These are phyloP conservation scores for Termitomyces sp. DNA, from an alignment of 1,284 basidiomycete genomes.

Conservation along the genomic window DNA sequence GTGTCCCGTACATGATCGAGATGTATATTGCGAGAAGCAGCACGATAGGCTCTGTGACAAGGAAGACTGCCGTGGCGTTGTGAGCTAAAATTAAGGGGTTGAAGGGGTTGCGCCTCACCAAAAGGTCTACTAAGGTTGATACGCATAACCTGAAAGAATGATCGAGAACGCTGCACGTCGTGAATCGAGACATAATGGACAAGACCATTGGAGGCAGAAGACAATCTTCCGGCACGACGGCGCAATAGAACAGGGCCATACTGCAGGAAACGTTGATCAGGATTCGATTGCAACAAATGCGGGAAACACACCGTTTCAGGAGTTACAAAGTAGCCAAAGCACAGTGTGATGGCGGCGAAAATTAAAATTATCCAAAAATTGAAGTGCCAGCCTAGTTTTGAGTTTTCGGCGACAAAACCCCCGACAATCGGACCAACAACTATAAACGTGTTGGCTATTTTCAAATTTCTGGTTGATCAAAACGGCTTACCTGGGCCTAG, in stretches of 20 bases:
- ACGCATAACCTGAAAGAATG: conserved; percentile 35
- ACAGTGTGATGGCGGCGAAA: conserved; percentile 45
- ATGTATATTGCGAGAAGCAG: conserved; percentile 63
- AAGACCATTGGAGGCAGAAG: conserved; percentile 38
- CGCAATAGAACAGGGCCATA: conserved; percentile 68
- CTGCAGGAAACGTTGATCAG: conserved; percentile 25
- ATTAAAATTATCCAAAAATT: conserved; percentile 71
- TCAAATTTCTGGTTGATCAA: conserved; percentile 3
- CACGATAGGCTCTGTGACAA: conserved; percentile 67
- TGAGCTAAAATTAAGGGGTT: background rate
- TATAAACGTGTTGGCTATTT: conserved; percentile 16
- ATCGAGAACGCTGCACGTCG: conserved; percentile 45
- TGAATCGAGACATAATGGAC: conserved; percentile 49
- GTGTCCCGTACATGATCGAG: conserved; percentile 58
- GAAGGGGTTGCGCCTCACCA: conserved; percentile 30
- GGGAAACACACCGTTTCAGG: conserved; percentile 42
- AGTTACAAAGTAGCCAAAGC: conserved; percentile 41
- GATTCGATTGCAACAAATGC: background rate
- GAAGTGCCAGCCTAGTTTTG: conserved; percentile 57
- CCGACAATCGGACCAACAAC: conserved; percentile 63
- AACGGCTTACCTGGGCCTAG: conserved; percentile 56
- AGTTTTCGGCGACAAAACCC: conserved; percentile 51
- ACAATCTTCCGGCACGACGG: conserved; percentile 47
- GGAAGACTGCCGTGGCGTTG: conserved; percentile 40
- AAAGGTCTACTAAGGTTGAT: conserved; percentile 58